Evolutionary conservation across 495 filamentous ascomycete genomes (phyloP), one percentile per base, ranked within the genome.

Genomic region (Patellaria atrata): DNA sequence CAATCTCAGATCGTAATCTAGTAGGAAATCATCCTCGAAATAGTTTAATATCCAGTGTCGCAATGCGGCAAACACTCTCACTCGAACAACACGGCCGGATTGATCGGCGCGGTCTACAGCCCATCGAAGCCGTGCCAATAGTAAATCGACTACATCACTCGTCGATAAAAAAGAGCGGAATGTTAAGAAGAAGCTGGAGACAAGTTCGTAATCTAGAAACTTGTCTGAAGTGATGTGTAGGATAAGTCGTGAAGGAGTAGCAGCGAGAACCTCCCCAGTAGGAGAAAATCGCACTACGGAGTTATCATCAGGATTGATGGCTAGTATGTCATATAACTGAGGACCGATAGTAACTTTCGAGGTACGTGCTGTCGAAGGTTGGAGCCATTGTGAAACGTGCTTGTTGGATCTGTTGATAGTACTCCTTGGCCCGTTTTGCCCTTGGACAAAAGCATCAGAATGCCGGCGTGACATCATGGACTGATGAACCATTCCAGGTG

Each of bases 11-110:
- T 73, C 62, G 43, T 81, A 75, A 48, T 86, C 75, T n/a, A 78
- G 67, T 13, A 91, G 73, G 53, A 94, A 99, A 53, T 99, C 89
- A 55, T 96, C 91, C 16, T 79, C 67, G 49, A 94, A 96, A 52
- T 96, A 99, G 50, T 99, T 99, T 43, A 99, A 58, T 38, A 99
- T 86, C 89, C 89, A 99, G 53, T 99, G 89, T 41, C 89, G 77
- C 22, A 96, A 67, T 16, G 91, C 89, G 15, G 93, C 91, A 61
- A 99, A 99, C 0, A 85, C 89, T 30, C 89, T 76, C 30, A 99
- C 91, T 31, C 83, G 70, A 13, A 99, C 91, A 18, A 96, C 79
- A 44, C 80, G 76, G 8, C 89, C 91, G 40, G 76, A 75, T 48
- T 94, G 82, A 48, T 92, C 83, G 22, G 68, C 57, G 29, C 81